Evolutionary conservation across 2,329 filamentous ascomycete genomes (phyloP).

Genomic region (Phyllosticta capitalensis): DNA sequence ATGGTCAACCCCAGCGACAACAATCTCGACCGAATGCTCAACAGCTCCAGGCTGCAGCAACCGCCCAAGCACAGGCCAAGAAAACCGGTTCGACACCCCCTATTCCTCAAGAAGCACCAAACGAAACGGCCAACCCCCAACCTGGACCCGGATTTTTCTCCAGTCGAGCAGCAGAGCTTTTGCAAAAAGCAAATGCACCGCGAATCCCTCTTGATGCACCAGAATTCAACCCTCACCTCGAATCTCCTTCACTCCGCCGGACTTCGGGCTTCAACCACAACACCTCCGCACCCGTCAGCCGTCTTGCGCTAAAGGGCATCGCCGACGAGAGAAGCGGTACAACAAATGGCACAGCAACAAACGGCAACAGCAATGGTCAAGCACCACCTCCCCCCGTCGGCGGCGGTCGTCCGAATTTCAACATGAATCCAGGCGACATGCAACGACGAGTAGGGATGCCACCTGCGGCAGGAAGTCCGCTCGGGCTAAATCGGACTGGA

Average conservation of each 20-base stretch:
- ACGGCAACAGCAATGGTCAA: neutral
- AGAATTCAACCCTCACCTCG: constrained; percentile 40
- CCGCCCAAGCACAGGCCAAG: neutral
- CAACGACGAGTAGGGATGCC: constrained; percentile 43
- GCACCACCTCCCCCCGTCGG: neutral
- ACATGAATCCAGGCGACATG: constrained; percentile 38
- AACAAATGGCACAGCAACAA: neutral
- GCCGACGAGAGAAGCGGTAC: neutral
- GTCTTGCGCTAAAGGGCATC: constrained; percentile 8
- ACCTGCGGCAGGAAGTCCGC: constrained; percentile 31
- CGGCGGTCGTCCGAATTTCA: constrained; percentile 30
- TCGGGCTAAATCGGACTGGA: constrained; percentile 30
- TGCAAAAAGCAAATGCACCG: constrained; percentile 27
- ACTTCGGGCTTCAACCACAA: constrained; percentile 80
- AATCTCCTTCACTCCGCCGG: constrained; percentile 70
- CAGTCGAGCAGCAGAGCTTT: constrained; percentile 33
- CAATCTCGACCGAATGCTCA: constrained; percentile 18
- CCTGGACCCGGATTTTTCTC: constrained; percentile 37
- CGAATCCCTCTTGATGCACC: constrained; percentile 21
- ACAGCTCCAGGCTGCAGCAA: neutral
- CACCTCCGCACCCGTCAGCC: constrained; percentile 58
- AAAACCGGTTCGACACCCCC: constrained; percentile 1
- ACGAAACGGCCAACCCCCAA: constrained; percentile 12
- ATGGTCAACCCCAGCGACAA: constrained; percentile 19
- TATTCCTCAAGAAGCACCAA: constrained; percentile 16